Evolutionary conservation across 1,139 yeast genomes (phyloP).

Genomic region (Yamadazyma mexicana): DNA sequence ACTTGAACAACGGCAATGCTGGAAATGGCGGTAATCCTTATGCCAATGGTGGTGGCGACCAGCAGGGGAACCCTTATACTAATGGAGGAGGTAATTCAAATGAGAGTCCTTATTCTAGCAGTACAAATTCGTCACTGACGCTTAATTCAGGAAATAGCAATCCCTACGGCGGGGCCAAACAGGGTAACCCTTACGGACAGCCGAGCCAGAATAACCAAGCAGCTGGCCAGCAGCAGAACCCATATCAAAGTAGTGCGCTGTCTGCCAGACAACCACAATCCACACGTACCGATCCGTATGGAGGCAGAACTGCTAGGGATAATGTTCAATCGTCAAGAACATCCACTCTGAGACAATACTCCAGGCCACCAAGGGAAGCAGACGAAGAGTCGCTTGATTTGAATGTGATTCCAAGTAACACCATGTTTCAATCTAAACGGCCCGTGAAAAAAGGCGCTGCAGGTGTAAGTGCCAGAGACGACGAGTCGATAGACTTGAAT

Average conservation of each 20-base stretch:
- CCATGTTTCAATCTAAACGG: slow-evolving; percentile 26
- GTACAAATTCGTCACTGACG: neutral
- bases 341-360: slow-evolving; percentile 1
- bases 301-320: slow-evolving; percentile 2
- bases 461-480: slow-evolving; percentile 11
- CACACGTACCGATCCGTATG: slow-evolving; percentile 2
- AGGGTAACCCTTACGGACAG: neutral
- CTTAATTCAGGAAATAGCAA: neutral
- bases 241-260: neutral
- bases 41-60: slow-evolving; percentile 10
- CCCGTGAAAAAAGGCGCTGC: slow-evolving; percentile 26
- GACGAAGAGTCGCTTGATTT: slow-evolving; percentile 42
- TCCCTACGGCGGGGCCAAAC: neutral
- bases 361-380: slow-evolving; percentile 10
- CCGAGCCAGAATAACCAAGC: neutral
- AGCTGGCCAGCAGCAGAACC: neutral
- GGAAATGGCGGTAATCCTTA: slow-evolving; percentile 30
- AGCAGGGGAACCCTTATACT: neutral
- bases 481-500: slow-evolving; percentile 35
- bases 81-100: neutral
- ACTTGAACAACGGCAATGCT: slow-evolving; percentile 22
- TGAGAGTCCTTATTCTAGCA: slow-evolving; percentile 2
- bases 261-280: neutral
- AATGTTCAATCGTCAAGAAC: slow-evolving; percentile 1
- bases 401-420: slow-evolving; percentile 41